Conservation (phyloP, 2,329 filamentous ascomycete genomes). For the Sarocladium brachiariae region DNA sequence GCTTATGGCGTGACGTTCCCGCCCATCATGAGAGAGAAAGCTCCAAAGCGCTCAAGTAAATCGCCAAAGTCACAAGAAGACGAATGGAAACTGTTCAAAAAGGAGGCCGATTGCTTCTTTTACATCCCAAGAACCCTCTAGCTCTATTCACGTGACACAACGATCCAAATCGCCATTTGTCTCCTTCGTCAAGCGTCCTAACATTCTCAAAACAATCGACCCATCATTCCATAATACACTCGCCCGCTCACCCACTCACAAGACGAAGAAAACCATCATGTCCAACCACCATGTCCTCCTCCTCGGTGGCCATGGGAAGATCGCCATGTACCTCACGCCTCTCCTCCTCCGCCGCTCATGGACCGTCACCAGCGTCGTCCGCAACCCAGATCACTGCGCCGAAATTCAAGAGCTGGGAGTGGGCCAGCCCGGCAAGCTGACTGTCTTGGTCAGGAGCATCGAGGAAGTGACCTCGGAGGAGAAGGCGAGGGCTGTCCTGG, state of each 20-base stretch:
- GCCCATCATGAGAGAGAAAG: too few species aligned
- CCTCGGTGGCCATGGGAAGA: constrained; percentile 75
- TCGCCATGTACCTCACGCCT: constrained; percentile 68
- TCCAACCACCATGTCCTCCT: constrained; percentile 57
- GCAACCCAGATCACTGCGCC: constrained; percentile 59
- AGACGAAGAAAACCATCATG: constrained; percentile 18
- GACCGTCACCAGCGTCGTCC: constrained; percentile 73
- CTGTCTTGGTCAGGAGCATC: constrained; percentile 63
- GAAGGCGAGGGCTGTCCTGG: constrained; percentile 56
- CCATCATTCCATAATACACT: not conserved
- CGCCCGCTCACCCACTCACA: not conserved
- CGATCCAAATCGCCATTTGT: too few species aligned
- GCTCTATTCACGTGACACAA: too few species aligned
- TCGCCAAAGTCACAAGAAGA: too few species aligned
- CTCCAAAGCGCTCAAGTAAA: too few species aligned
- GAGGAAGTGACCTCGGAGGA: constrained; percentile 60
- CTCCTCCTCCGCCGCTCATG: constrained; percentile 67
- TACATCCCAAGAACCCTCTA: too few species aligned
- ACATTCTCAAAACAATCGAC: not conserved
- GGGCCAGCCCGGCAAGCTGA: constrained; percentile 54
- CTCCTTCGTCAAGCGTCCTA: not conserved
- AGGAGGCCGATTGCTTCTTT: too few species aligned
- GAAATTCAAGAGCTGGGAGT: constrained; percentile 56
- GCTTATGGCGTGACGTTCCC: not conserved
- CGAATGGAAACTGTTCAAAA: too few species aligned